Conservation (phyloP, 129 eudicot genomes). For the Flaveria bidentis region DNA sequence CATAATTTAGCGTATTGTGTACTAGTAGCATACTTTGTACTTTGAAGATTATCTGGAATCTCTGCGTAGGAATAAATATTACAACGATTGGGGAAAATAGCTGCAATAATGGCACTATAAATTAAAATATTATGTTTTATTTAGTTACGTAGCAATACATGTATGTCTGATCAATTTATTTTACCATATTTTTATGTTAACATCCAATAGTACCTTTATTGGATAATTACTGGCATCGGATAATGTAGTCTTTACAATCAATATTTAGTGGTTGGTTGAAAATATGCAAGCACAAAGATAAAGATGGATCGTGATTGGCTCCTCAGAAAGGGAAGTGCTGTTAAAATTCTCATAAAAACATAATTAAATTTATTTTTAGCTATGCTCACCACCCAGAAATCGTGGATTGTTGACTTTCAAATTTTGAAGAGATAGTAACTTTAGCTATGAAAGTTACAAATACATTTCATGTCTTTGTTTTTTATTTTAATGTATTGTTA, state of each 20-base stretch:
- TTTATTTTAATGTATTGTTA: background rate
- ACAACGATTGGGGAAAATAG: background rate
- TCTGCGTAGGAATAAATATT: background rate
- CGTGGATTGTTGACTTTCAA: background rate
- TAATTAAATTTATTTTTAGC: no score
- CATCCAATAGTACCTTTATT: background rate
- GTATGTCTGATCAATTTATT: background rate
- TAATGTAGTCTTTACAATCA: background rate
- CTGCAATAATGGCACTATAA: background rate
- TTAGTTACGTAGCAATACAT: background rate
- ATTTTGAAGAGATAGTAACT: conserved; percentile 11
- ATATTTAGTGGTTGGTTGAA: background rate
- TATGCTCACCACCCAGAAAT: no score
- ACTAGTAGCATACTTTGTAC: background rate
- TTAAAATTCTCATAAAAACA: no score
- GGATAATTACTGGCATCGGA: background rate
- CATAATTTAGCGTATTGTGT: background rate
- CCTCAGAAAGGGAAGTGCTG: background rate
- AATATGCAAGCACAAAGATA: conserved; percentile 2
- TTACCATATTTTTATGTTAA: background rate
- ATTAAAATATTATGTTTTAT: background rate
- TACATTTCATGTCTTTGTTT: background rate
- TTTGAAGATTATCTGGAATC: background rate
- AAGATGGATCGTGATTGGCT: background rate
- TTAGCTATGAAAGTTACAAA: background rate